phyloP scores from a whole-genome alignment of 208 protist species.

The Acanthamoeba triangularis region DNA sequence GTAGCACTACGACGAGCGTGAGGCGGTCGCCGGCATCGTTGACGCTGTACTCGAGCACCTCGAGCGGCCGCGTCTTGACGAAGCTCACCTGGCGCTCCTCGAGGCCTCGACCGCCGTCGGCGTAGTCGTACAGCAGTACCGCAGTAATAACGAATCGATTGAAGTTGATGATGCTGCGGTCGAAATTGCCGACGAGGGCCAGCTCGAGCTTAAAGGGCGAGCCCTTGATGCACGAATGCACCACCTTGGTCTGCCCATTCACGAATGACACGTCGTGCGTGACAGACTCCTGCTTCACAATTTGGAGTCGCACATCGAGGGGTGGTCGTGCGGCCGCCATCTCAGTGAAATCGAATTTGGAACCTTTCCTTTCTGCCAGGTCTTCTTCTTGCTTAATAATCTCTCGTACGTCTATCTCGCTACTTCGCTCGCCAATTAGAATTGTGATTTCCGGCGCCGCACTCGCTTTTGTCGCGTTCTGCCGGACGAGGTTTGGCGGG shows the following conservation, averaged over 20 bases:
- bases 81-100: constrained; percentile 56
- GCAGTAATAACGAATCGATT: constrained; percentile 32
- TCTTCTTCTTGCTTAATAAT: background rate
- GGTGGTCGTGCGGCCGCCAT: constrained; percentile 1
- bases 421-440: background rate
- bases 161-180: constrained; percentile 20
- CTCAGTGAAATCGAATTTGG: background rate
- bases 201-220: constrained; percentile 44
- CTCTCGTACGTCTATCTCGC: background rate
- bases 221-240: constrained; percentile 38
- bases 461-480: background rate
- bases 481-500: background rate
- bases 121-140: constrained; percentile 5
- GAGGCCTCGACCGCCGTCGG: background rate
- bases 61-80: constrained; percentile 28
- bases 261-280: constrained; percentile 46
- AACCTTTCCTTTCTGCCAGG: too few relatives aligned
- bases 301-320: constrained; percentile 30
- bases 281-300: constrained; percentile 17
- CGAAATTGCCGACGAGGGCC: constrained; percentile 28
- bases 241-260: constrained; percentile 53
- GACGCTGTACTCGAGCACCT: constrained; percentile 50
- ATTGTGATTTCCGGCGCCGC: background rate
- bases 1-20: background rate
- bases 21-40: constrained; percentile 24